Evolutionary conservation across 257 asterid genomes (phyloP), one percentile per base, ranked within the genome.

Genomic region (Gardenia jasminoides): DNA sequence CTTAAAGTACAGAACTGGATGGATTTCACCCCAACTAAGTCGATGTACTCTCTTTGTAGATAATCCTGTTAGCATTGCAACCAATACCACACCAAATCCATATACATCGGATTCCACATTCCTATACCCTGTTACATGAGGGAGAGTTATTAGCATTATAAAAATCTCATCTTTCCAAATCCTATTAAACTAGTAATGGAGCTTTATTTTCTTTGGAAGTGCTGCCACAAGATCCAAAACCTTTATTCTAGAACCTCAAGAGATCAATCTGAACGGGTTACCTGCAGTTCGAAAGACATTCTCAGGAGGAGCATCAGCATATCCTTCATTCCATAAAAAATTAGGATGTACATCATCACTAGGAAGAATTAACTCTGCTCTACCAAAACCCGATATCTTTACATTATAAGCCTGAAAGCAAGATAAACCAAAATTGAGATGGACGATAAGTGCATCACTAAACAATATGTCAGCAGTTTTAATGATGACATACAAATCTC

Each of bases 251-350:
- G 41, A 36, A 36, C 41, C 41, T 36, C 41, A 36, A 36, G 41
- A 36, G 41, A 36, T 19, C n/a, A 28, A 47, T n/a, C 94, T 20
- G n/a, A 72, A 48, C 9, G 41, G 24, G 50, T 93, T 77, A 93
- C 94, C 86, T 87, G 41, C 41, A 36, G 5, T 0, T 36, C 4
- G 41, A 36, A 82, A 10, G 10, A 56, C 22, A 28, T 88, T 89
- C 87, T 91, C 92, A 4, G 96, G 96, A 69, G 94, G 94, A 56
- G 95, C 90, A 80, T 90, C 89, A 41, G 91, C 92, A 26, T 79
- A 1, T 3, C 94, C 90, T 28, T 92, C 94, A 86, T 87, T 87
- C 10, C 87, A 90, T 59, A 85, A 89, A n/a, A 10, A 88, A 0
- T 89, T 62, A 28, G 88, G 90, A 1, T 91, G 94, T 28, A 94